Evolutionary conservation across 148 eudicot genomes (phyloP), one percentile per base, ranked within the genome.

Genomic region (Rhododendron ovatum): DNA sequence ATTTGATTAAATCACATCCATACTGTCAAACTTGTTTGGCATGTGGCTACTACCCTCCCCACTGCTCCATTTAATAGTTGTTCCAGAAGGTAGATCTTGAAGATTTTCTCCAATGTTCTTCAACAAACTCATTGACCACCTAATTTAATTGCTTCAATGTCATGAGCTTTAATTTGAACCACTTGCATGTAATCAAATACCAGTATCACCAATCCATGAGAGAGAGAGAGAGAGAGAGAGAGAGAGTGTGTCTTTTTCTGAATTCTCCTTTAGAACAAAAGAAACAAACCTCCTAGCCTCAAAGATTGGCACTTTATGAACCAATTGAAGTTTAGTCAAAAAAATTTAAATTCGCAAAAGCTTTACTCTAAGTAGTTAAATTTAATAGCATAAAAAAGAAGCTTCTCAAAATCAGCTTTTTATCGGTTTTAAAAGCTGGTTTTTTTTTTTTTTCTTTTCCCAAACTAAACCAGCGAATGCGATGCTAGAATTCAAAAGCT

Each of bases 221-320:
- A 18, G 65, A 50, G 53, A 50, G 53, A 50, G 53, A 51, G 30
- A 65, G 28, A 65, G 71, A 80, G 41, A 26, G 22, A 11, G 39
- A 22, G 28, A 50, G 39, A 33, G 45, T 30, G 30, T 30, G 30
- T 30, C 37, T 85, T 85, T 33, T 47, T 45, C 20, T 65, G 78
- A 85, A 80, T 45, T 80, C 77, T 15, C 48, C 80, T 80, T 80
- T 86, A 65, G 79, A 86, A 86, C 67, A 48, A 45, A 81, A 80
- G 13, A 81, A 20, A 28, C 8, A 30, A 48, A 61, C 35, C 65
- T 20, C 53, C 75, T n/a, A 61, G 50, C 63, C 83, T 63, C 77
- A 5, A 83, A 51, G 35, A 4, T 83, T 12, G 5, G n/a, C 35
- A 30, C 30, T 63, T 24, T 63, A 2, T 63, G 71, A 10, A 22